Percentiles rank a stretch among this genome's conserved stretches.
phyloP scores from a whole-genome alignment of 441 rosid species.

The Eruca vesicaria region DNA sequence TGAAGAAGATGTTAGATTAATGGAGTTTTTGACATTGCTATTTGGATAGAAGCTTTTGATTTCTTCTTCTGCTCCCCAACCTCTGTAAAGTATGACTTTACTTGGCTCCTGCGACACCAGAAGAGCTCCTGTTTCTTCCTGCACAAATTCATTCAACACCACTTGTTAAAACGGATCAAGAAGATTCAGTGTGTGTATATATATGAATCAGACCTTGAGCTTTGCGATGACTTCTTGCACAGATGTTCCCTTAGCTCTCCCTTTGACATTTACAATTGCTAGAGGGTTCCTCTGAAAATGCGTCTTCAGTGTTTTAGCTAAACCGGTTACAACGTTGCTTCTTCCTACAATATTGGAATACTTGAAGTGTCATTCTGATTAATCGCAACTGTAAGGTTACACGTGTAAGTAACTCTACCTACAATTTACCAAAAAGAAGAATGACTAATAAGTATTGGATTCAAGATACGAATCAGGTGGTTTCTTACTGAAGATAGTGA shows the following conservation, averaged over 20 bases:
- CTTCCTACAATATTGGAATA: conserved; percentile 47
- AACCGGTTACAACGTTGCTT: conserved; percentile 78
- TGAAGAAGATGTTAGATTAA: conserved; percentile 23
- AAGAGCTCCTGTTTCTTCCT: conserved; percentile 90
- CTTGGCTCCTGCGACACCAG: conserved; percentile 91
- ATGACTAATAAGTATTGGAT: neutral
- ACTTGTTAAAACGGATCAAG: neutral
- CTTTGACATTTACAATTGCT: conserved; percentile 86
- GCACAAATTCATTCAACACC: conserved; percentile 12
- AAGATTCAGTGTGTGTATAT: neutral
- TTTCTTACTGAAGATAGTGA: neutral
- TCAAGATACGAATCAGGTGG: conserved; percentile 1
- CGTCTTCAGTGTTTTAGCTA: conserved; percentile 67
- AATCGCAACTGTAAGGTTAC: neutral
- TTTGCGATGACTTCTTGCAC: conserved; percentile 81
- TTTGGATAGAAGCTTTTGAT: conserved; percentile 39
- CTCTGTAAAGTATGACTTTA: conserved; percentile 85
- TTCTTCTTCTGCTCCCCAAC: conserved; percentile 78
- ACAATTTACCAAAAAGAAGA: neutral
- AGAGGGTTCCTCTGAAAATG: conserved; percentile 84
- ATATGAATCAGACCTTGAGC: conserved; percentile 64
- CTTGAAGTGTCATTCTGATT: neutral
- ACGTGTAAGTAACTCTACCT: neutral
- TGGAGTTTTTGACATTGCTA: conserved; percentile 25
- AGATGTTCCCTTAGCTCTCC: conserved; percentile 96